Evolutionary conservation across 179 eudicot species (phyloP).

Genomic region (Corrigiola litoralis): DNA sequence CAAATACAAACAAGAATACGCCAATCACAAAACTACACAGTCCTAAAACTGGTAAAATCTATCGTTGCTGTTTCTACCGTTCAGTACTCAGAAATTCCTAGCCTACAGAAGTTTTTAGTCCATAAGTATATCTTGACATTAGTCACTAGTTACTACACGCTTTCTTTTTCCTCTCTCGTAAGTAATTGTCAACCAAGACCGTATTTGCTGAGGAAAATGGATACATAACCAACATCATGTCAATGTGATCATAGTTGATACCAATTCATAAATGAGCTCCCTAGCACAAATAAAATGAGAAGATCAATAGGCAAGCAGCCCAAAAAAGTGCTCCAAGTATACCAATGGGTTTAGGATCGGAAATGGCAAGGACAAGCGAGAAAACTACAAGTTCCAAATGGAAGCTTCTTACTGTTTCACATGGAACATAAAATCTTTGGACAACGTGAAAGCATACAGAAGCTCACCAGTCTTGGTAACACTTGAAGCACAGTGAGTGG

Average conservation of each 20-base stretch:
- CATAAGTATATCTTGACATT: too few species aligned
- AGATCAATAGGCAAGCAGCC: background rate
- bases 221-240: background rate
- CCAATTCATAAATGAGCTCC: too few species aligned
- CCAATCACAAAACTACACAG: constrained; percentile 1
- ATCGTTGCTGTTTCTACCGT: too few species aligned
- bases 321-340: background rate
- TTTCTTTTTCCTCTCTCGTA: too few species aligned
- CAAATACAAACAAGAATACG: background rate
- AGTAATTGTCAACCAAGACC: background rate
- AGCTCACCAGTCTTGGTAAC: constrained; percentile 46
- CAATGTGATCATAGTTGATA: too few species aligned
- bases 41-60: background rate
- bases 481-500: constrained; percentile 43
- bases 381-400: background rate
- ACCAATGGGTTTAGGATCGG: background rate
- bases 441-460: background rate
- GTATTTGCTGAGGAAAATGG: background rate
- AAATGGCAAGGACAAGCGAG: background rate
- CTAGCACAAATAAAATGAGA: background rate
- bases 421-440: background rate
- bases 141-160: too few species aligned
- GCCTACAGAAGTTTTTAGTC: too few species aligned
- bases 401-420: background rate
- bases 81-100: too few species aligned